Evolutionary conservation across 2,329 filamentous ascomycete genomes (phyloP).

Genomic region (Penicillium griseofulvum): DNA sequence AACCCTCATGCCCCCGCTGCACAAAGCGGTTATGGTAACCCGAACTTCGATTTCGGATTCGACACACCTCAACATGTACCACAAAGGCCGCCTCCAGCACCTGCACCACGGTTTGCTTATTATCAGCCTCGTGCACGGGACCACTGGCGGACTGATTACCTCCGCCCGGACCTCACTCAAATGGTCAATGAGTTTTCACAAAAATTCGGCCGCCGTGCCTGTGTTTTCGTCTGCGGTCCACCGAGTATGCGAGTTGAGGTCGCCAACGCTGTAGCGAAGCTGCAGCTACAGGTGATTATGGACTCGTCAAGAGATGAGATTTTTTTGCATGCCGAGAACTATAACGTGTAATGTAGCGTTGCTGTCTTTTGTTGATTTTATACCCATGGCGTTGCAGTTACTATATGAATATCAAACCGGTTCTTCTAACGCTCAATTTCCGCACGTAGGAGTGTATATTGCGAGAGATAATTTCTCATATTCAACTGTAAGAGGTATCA

Average conservation of each 20-base stretch:
- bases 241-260: constrained; percentile 84
- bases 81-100: constrained; percentile 77
- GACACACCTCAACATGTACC: constrained; percentile 80
- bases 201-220: constrained; percentile 76
- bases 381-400: constrained; percentile 14
- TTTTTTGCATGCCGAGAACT: constrained; percentile 93
- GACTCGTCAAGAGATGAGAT: constrained; percentile 80
- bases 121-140: constrained; percentile 56
- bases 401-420: not conserved
- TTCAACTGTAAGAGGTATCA: not conserved
- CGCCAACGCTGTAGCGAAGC: constrained; percentile 73
- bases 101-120: constrained; percentile 82
- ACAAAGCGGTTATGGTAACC: constrained; percentile 1
- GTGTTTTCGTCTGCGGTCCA: constrained; percentile 91
- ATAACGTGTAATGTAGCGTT: constrained; percentile 64
- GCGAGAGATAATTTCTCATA: not conserved
- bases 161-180: constrained; percentile 80
- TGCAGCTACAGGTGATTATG: constrained; percentile 81
- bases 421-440: not conserved
- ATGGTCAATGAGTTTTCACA: constrained; percentile 80
- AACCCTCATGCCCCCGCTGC: constrained; percentile 2
- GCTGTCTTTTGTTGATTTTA: constrained; percentile 11
- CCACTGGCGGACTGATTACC: constrained; percentile 90
- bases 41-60: constrained; percentile 72
- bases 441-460: not conserved